phyloP scores from a whole-genome alignment of 2,329 filamentous ascomycete species.

The Onygenales sp. region DNA sequence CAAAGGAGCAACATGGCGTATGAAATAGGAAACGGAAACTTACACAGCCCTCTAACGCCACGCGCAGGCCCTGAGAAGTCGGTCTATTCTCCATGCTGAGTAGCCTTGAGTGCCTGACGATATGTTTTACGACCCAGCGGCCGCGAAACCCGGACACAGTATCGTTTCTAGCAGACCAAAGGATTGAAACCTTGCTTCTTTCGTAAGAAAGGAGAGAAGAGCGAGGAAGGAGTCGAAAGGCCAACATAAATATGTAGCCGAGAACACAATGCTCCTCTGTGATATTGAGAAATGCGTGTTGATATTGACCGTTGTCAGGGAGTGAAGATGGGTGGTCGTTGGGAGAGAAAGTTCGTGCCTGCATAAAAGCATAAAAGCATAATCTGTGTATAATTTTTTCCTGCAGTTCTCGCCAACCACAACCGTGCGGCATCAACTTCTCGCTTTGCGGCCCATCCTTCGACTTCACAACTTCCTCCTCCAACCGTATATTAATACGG shows the following conservation, averaged over 20 bases:
- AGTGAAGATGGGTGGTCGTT: background rate
- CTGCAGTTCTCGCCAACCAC: no score
- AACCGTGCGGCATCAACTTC: no score
- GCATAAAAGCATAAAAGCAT: no score
- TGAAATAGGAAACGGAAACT: conserved; percentile 24
- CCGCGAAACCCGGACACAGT: no score
- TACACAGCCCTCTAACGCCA: conserved; percentile 84
- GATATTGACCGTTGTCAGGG: background rate
- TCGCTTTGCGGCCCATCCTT: no score
- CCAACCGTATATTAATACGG: background rate
- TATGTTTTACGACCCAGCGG: background rate
- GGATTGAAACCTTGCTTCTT: background rate
- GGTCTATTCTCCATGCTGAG: background rate
- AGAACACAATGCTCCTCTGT: background rate
- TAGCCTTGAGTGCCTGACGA: background rate
- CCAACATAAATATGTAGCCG: background rate
- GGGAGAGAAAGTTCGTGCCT: background rate
- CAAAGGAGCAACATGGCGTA: conserved; percentile 4
- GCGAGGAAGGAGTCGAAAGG: background rate
- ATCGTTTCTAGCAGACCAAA: no score
- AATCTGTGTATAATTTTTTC: no score
- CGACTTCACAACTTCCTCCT: no score
- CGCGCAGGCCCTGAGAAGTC: conserved; percentile 41
- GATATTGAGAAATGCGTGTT: background rate
- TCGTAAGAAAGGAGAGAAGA: background rate